Evolutionary conservation across 1,284 basidiomycete genomes (phyloP).

Genomic region (Irpex sp.): DNA sequence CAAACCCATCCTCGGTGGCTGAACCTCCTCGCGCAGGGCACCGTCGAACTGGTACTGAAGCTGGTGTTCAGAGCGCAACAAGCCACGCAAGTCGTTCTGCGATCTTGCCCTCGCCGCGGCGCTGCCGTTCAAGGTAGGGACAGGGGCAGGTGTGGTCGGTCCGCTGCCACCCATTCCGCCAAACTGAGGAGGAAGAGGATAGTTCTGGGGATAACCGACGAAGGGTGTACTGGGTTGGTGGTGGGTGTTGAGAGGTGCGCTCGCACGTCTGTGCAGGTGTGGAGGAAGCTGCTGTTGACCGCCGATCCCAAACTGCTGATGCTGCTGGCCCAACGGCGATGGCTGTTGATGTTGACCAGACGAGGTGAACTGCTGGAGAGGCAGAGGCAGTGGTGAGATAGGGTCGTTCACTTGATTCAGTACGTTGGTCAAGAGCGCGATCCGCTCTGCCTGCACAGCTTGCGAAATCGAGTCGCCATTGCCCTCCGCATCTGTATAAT

Average conservation of each 20-base stretch:
- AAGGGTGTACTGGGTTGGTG: neutral
- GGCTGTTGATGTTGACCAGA: constrained; percentile 6
- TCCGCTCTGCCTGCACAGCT: constrained; percentile 78
- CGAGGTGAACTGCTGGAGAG: constrained; percentile 9
- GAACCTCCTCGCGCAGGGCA: too few relatives aligned
- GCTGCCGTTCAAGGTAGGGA: too few relatives aligned
- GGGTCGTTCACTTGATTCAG: constrained; percentile 46
- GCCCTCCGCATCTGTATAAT: constrained; percentile 67
- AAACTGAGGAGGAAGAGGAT: neutral
- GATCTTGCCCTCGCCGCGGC: neutral
- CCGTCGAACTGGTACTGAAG: neutral
- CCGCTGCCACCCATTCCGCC: too few relatives aligned
- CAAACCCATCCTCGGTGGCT: neutral
- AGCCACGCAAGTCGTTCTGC: neutral
- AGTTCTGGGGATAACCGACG: neutral
- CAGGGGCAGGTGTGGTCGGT: too few relatives aligned
- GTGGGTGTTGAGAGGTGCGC: neutral
- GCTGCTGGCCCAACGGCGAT: too few relatives aligned
- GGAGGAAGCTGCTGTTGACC: too few relatives aligned
- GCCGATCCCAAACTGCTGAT: too few relatives aligned
- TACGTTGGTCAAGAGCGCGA: constrained; percentile 68
- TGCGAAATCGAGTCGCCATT: constrained; percentile 81
- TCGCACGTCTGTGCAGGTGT: neutral
- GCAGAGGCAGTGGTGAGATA: constrained; percentile 14
- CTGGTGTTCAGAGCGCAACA: neutral